phyloP scores from a whole-genome alignment of 1,284 basidiomycete species.

The Melampsora larici-populina region DNA sequence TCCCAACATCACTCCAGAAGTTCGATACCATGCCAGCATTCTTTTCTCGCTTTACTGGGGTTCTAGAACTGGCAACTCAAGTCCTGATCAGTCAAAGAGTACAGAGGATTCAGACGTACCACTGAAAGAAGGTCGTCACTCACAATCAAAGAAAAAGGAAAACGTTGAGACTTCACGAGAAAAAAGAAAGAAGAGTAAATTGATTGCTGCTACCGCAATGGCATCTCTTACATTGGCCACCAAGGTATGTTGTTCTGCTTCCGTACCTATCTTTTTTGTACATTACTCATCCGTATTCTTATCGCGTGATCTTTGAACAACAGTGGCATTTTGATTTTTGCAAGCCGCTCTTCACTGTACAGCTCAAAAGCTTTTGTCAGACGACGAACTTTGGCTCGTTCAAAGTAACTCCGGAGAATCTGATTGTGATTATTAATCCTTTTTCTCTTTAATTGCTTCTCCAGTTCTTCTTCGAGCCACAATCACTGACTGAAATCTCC shows the following conservation, averaged over 20 bases:
- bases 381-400: constrained; percentile 21
- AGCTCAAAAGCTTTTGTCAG: constrained; percentile 34
- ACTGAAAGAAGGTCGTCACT: not conserved
- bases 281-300: too few relatives aligned
- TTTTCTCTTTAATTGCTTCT: not conserved
- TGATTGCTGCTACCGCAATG: constrained; percentile 41
- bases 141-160: not conserved
- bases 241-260: constrained; percentile 3
- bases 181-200: constrained; percentile 24
- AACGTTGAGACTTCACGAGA: constrained; percentile 7
- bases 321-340: constrained; percentile 43
- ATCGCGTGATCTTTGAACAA: not conserved
- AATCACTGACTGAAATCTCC: not conserved
- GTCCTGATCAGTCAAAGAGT: not conserved
- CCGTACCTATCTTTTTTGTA: too few relatives aligned
- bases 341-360: constrained; percentile 40
- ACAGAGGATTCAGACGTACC: not conserved
- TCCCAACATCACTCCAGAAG: constrained; percentile 27
- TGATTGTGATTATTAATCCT: constrained; percentile 12
- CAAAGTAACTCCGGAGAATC: constrained; percentile 29
- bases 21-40: constrained; percentile 37
- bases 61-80: constrained; percentile 9
- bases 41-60: constrained; percentile 40
- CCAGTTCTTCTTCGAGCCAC: not conserved
- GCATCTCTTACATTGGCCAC: constrained; percentile 34